These are phyloP conservation scores for Amphichorda felina DNA, from an alignment of 2,329 filamentous ascomycete genomes.

Conservation along the genomic window DNA sequence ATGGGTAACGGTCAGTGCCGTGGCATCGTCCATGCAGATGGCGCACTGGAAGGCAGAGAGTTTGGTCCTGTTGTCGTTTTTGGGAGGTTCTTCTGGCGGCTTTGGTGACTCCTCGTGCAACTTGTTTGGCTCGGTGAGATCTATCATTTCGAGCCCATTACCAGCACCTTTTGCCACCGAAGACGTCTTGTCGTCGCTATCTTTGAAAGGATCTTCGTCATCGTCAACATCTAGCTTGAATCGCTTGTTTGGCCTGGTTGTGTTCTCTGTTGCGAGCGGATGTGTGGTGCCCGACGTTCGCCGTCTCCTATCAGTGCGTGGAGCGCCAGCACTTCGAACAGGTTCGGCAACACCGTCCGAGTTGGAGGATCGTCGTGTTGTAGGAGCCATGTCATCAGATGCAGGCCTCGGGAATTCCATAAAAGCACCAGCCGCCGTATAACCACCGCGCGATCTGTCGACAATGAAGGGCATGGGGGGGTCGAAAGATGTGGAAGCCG, in stretches of 20 bases:
- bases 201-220: slow-evolving; percentile 4
- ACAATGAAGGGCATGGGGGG: neutral
- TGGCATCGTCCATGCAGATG: slow-evolving; percentile 54
- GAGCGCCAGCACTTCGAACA: neutral
- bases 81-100: slow-evolving; percentile 15
- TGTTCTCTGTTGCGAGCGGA: neutral
- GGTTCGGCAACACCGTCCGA: neutral
- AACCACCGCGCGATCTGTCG: too few relatives aligned
- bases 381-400: slow-evolving; percentile 2
- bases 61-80: slow-evolving; percentile 36
- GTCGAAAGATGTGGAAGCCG: neutral
- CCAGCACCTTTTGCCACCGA: neutral
- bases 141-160: slow-evolving; percentile 2
- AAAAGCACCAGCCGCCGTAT: too few relatives aligned
- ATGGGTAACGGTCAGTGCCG: slow-evolving; percentile 48
- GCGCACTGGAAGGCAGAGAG: slow-evolving; percentile 50
- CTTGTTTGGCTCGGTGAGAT: slow-evolving; percentile 6
- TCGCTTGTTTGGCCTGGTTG: slow-evolving; percentile 10
- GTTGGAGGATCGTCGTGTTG: slow-evolving; percentile 1
- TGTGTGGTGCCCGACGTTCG: neutral
- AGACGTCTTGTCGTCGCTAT: neutral
- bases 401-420: too few relatives aligned
- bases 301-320: neutral
- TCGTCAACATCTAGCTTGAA: slow-evolving; percentile 1
- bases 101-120: neutral